These are phyloP conservation scores for Mycena vitilis DNA, from an alignment of 768 basidiomycete species.

Conservation along the genomic window DNA sequence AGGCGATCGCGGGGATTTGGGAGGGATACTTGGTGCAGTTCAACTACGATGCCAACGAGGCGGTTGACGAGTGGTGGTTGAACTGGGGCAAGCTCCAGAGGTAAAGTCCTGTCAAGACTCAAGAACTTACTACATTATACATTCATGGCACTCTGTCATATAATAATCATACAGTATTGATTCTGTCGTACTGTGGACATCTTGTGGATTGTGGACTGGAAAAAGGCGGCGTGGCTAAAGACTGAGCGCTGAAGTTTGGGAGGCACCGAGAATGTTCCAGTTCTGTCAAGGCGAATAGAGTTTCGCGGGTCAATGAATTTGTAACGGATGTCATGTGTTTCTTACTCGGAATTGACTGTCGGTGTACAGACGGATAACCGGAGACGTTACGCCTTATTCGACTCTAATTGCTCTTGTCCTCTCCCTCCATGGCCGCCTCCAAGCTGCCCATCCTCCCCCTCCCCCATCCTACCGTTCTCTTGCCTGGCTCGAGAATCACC, in stretches of 20 bases:
- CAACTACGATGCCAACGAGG: constrained; percentile 60
- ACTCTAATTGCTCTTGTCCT: neutral
- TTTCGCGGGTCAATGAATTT: no score
- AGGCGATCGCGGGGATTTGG: neutral
- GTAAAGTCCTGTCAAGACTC: no score
- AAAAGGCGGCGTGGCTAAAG: no score
- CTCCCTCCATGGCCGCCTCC: constrained; percentile 52
- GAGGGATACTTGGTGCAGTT: constrained; percentile 56
- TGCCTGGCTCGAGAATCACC: constrained; percentile 78
- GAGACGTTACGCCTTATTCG: neutral
- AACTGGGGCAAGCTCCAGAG: neutral
- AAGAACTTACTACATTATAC: no score
- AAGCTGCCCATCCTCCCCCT: constrained; percentile 79
- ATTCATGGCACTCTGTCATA: no score
- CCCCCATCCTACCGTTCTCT: constrained; percentile 76
- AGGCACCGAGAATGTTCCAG: no score
- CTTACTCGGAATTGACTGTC: neutral
- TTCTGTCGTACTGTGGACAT: no score
- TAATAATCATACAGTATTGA: no score
- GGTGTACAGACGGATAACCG: no score
- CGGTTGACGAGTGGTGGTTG: constrained; percentile 60
- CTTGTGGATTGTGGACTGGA: no score
- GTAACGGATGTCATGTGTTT: neutral
- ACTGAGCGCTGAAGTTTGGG: no score
- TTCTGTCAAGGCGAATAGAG: no score